Evolutionary conservation across 768 basidiomycete species (phyloP).

Genomic region (Hebeloma cylindrosporum): DNA sequence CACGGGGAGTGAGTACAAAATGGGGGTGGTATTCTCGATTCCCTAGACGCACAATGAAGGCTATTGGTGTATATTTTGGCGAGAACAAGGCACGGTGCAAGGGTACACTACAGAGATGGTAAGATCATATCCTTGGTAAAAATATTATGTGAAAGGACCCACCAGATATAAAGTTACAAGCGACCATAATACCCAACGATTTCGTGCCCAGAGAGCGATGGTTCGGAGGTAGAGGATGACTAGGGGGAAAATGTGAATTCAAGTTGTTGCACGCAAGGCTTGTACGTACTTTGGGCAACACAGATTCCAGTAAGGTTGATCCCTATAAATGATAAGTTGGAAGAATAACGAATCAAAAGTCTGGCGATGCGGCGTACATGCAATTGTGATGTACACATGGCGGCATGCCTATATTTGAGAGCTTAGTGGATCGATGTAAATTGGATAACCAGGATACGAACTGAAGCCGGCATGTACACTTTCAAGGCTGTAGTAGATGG

Average conservation of each 20-base stretch:
- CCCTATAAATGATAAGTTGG: conserved; percentile 1
- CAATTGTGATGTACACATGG: conserved; percentile 9
- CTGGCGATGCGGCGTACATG: conserved; percentile 7
- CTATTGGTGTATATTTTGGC: too few species aligned
- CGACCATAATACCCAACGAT: conserved; percentile 4
- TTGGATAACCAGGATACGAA: too few species aligned
- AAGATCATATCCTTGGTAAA: too few species aligned
- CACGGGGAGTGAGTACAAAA: too few species aligned
- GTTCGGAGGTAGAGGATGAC: conserved; percentile 20
- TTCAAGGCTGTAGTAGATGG: conserved; percentile 5
- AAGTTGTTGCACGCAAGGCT: neutral
- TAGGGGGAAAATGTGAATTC: neutral
- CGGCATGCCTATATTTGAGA: conserved; percentile 2
- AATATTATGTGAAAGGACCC: too few species aligned
- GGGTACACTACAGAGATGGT: too few species aligned
- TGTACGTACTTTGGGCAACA: conserved; percentile 6
- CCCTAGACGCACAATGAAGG: too few species aligned
- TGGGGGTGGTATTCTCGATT: too few species aligned
- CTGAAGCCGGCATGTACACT: too few species aligned
- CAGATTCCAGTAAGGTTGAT: conserved; percentile 6
- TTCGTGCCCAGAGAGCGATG: conserved; percentile 20
- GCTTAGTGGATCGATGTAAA: neutral
- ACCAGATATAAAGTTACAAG: conserved; percentile 12
- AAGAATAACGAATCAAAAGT: too few species aligned
- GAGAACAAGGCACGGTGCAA: too few species aligned